phyloP scores from a whole-genome alignment of 2,329 filamentous ascomycete species.

The Nannizziopsis barbatae region DNA sequence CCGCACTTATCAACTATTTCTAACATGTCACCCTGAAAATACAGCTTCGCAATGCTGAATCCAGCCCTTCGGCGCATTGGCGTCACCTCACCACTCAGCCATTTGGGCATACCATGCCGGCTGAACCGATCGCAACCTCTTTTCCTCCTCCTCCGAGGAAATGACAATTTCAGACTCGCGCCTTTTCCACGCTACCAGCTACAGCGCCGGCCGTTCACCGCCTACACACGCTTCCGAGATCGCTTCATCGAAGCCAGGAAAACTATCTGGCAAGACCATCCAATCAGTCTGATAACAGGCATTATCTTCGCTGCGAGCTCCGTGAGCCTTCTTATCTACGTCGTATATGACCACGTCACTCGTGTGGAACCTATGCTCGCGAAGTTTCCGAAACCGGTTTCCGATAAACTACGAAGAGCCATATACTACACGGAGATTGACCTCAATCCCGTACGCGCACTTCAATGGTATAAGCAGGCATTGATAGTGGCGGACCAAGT shows the following conservation, averaged over 20 bases:
- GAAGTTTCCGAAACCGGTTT: slow-evolving; percentile 36
- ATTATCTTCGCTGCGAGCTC: slow-evolving; percentile 30
- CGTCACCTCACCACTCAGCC: slow-evolving; percentile 16
- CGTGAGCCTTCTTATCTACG: slow-evolving; percentile 29
- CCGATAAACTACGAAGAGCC: slow-evolving; percentile 61
- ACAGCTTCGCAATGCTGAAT: slow-evolving; percentile 17
- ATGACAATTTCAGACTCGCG: background rate
- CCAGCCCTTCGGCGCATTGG: slow-evolving; percentile 23
- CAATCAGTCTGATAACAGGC: slow-evolving; percentile 33
- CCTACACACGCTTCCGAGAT: slow-evolving; percentile 24
- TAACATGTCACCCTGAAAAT: slow-evolving; percentile 9
- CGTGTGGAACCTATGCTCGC: slow-evolving; percentile 33
- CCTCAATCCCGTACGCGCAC: slow-evolving; percentile 61
- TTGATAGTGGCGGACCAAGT: slow-evolving; percentile 60
- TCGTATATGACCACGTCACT: slow-evolving; percentile 35
- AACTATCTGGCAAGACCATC: slow-evolving; percentile 35
- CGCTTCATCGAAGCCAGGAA: slow-evolving; percentile 28
- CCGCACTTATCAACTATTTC: slow-evolving; percentile 8
- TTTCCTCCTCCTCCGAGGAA: slow-evolving; percentile 9
- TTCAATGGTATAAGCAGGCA: slow-evolving; percentile 74
- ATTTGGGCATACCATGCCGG: slow-evolving; percentile 12
- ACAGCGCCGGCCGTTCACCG: slow-evolving; percentile 10
- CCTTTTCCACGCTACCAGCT: background rate
- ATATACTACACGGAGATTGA: slow-evolving; percentile 75
- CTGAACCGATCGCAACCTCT: slow-evolving; percentile 3